Percentiles rank a stretch among this genome's conserved stretches.
Evolutionary conservation across 495 filamentous ascomycete species (phyloP).

Genomic region (Letharia lupina): DNA sequence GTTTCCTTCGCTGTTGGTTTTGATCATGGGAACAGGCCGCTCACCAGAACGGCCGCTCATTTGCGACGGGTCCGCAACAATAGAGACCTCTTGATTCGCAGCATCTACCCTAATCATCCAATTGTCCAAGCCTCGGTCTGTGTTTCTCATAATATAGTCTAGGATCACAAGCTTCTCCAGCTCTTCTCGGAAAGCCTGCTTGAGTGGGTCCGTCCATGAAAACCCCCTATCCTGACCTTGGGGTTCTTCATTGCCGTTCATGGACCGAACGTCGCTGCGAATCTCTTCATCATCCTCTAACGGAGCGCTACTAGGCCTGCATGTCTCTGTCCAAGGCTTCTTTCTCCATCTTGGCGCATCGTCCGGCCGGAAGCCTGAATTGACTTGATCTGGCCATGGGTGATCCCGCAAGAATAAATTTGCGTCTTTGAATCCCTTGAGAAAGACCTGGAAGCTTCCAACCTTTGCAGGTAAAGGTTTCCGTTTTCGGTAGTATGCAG

Average conservation of each 20-base stretch:
- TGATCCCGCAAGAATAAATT: constrained; percentile 91
- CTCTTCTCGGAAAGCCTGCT: constrained; percentile 89
- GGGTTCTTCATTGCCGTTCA: constrained; percentile 41
- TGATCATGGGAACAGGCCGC: constrained; percentile 47
- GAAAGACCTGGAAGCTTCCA: constrained; percentile 94
- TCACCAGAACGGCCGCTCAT: constrained; percentile 45
- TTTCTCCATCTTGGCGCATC: constrained; percentile 62
- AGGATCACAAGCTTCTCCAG: constrained; percentile 95
- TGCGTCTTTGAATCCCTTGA: constrained; percentile 93
- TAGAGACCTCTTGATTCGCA: constrained; percentile 69
- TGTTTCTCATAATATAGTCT: constrained; percentile 99
- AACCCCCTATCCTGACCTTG: constrained; percentile 45
- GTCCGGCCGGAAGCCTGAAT: constrained; percentile 62
- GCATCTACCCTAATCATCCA: constrained; percentile 99
- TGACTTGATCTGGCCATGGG: constrained; percentile 94
- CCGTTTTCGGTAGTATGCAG: constrained; percentile 76
- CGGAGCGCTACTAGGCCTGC: constrained; percentile 59
- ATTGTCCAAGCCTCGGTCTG: constrained; percentile 92
- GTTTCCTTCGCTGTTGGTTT: constrained; percentile 29
- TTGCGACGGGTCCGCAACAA: constrained; percentile 73
- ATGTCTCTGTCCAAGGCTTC: constrained; percentile 76
- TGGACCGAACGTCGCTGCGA: constrained; percentile 38
- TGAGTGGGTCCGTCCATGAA: constrained; percentile 80
- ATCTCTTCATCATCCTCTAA: constrained; percentile 67
- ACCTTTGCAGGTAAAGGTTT: constrained; percentile 86